Base-by-base conservation (phyloP, 2,329 filamentous ascomycete genomes). In the Tolypocladium paradoxum region DNA sequence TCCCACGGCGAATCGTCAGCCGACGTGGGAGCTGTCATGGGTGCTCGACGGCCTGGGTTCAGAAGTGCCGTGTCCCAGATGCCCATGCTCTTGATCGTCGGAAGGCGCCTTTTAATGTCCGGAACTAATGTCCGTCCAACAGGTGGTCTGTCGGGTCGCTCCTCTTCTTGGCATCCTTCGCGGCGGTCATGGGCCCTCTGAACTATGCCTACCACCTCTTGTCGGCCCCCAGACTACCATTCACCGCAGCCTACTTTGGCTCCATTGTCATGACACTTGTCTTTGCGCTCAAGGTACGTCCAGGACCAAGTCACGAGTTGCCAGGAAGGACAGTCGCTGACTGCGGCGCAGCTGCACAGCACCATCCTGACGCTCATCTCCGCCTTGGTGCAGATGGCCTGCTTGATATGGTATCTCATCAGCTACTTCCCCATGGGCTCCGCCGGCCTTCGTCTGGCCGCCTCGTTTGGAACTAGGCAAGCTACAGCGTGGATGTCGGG, bases 381-480 rank as follows among this genome's bases (percentile, higher is more conserved):
- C 24, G 84, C 89, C 56, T 78, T 96, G 55, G 74, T 91, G 61
- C 93, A 99, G 68, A 77, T 97, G 52, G 84, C 85, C 51, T 88
- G 87, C 57, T 76, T 97, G 58, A 59, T 89, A 48, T 97, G 92
- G 92, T 97, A 97, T 72, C 78, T 96, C 48, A 84, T 97, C 69
- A 95, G 89, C 72, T 99, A 99, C 70, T 97, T 97, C 64, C 93
- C 93, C 29, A 96, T 97, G 91, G 93, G 93, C 40, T 88, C 88
- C 54, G 88, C 85, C 53, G 90, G 93, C 43, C 73, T 99, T 59
- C 85, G 92, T 55, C 82, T 96, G 60, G 90, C 90, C 54, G 89
- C 90, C 45, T 84, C 83, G 3, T 93, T 96, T 65, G 93, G 92
- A 24, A 88, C 87, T 22, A 85, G 85, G 65, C 82, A 91, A 65